phyloP scores from a whole-genome alignment of 805 yeast species.

The Saccharomycopsis malanga region DNA sequence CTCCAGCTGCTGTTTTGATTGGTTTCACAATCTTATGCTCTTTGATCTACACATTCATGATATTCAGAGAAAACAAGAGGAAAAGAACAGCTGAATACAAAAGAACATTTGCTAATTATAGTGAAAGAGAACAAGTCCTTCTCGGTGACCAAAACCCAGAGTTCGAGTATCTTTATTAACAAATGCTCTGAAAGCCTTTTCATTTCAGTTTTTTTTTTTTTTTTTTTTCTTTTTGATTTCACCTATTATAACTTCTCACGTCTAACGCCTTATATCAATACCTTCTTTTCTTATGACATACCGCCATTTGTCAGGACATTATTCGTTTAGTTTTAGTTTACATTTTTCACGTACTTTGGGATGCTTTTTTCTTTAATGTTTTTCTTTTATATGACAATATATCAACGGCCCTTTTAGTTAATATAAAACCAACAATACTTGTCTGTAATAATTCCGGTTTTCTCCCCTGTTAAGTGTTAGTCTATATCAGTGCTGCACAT shows the following conservation, averaged over 20 bases:
- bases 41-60: conserved; percentile 31
- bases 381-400: no score
- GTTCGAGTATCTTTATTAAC: conserved; percentile 17
- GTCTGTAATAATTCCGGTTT: not conserved
- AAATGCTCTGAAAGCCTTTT: not conserved
- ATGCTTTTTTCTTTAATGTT: not conserved
- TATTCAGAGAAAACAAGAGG: conserved; percentile 26
- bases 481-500: no score
- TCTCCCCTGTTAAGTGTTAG: no score
- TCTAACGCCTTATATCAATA: no score
- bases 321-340: no score
- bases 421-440: not conserved
- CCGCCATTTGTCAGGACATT: no score
- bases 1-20: conserved; percentile 42
- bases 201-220: not conserved
- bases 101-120: conserved; percentile 3
- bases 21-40: conserved; percentile 35
- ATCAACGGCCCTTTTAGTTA: not conserved
- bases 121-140: conserved; percentile 15
- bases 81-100: conserved; percentile 23
- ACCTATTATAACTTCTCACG: not conserved
- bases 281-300: no score
- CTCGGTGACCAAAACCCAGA: conserved; percentile 17
- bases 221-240: not conserved
- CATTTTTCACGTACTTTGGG: not conserved